phyloP scores from a whole-genome alignment of 2,329 filamentous ascomycete genomes.

The Diplodia corticola region DNA sequence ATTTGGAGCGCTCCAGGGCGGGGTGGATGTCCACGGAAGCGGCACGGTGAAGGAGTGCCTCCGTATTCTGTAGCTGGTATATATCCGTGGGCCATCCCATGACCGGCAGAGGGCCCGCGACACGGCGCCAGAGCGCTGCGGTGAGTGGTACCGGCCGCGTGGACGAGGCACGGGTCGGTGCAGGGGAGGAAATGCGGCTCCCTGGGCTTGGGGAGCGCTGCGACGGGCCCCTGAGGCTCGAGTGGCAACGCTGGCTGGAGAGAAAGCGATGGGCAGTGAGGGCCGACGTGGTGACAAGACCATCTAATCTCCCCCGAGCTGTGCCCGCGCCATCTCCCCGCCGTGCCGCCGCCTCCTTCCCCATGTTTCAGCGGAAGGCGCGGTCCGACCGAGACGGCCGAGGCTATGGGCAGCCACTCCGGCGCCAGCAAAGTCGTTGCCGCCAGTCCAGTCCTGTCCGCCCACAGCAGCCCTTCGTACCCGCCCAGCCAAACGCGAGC shows the following conservation, averaged over 20 bases:
- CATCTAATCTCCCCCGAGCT: background rate
- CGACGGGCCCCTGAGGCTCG: conserved; percentile 6
- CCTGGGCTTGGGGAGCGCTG: background rate
- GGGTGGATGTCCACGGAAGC: background rate
- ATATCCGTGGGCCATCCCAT: conserved; percentile 8
- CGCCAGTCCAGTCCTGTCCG: background rate
- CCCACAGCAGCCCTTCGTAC: background rate
- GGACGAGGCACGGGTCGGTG: background rate
- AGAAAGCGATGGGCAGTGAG: background rate
- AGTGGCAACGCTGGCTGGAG: background rate
- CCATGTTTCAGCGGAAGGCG: conserved; percentile 2
- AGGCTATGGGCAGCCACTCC: background rate
- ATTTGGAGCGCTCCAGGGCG: background rate
- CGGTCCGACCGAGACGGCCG: conserved; percentile 11
- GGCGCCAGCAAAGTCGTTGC: background rate
- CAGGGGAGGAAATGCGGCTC: background rate
- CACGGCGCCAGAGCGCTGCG: background rate
- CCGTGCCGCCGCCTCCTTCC: background rate
- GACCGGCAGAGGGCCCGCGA: conserved; percentile 5
- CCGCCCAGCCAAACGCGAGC: background rate
- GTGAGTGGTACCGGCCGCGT: conserved; percentile 1
- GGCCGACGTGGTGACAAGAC: background rate
- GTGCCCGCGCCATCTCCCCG: background rate
- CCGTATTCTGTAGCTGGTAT: background rate
- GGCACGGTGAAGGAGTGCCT: conserved; percentile 11